Evolutionary conservation across 2,329 filamentous ascomycete genomes (phyloP), one percentile per base, ranked within the genome.

Genomic region (Chlorencoelia australis): DNA sequence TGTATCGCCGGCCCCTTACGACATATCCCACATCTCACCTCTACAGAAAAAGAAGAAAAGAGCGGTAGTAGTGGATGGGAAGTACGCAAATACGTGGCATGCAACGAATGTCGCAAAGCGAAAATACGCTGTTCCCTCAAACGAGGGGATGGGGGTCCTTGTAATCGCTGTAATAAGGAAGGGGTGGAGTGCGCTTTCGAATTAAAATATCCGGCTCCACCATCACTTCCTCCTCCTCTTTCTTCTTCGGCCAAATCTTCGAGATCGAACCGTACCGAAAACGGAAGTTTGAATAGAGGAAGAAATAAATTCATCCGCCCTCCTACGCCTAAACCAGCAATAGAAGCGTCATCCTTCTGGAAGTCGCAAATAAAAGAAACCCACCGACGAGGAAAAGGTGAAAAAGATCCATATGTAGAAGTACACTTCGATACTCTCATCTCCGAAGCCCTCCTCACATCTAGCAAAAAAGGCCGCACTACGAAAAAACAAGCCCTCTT

Each of bases 81-180:
- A 36, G 4, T 20, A 30, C 18, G 14, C 8, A 39, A 28, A 13
- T 51, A 37, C 7, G 35, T 45, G 4, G 10, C 42, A 1, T 52
- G 49, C 26, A 46, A 44, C 5, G 40, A 45, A 31, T 52, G 51
- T 22, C 40, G 49, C 7, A 37, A 21, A 8, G 15, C 21, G 6
- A 29, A 29, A 14, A 30, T 10, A 11, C 22, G 20, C 20, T 52
- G 49, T 32, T 42, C 40, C 2, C 30, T 46, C 10, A 45, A 39
- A 17, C 29, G 41, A 6, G 43, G 39, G 4, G 27, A 40, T 6
- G 25, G 40, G 8, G 51, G 50, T 2, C 51, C 50, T 6, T 53
- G 51, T 29, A 35, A 10, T 3, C 11, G 32, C 1, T 52, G 51
- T 34, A 11, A 26, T 2, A 44, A 43, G 17, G 21, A 19, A 1